Base-by-base conservation (phyloP, 202 grass and related monocot species). In the Cymbopogon flexuosus region DNA sequence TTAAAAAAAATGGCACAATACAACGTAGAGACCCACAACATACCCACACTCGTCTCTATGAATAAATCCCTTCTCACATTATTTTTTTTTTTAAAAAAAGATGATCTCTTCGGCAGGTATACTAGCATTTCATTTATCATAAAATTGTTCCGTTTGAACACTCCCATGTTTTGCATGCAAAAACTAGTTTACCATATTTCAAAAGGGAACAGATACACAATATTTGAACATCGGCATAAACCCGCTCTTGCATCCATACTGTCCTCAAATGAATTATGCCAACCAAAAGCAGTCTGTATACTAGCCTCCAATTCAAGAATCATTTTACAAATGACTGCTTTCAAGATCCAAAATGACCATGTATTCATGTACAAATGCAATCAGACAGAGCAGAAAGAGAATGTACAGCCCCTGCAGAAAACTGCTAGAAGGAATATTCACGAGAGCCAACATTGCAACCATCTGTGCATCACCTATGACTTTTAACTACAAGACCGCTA, bases 341-440 rank as follows among this genome's bases (percentile, higher is more conserved):
- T 59, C 18, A 11, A 15, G 18, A 22, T 82, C 15, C 54, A 63
- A 57, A 63, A 54, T 31, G 5, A 43, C 12, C 10, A 35, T 5
- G 7, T 23, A 2, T 18, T 19, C 16, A n/a, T 19, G 2, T 57
- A 64, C 63, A 82, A 10, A 47, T 13, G 43, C 35, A 57, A 76
- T 71, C 7, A 1, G 68, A 37, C 3, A 0, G 2, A 30, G 45
- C 11, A 45, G 63, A 33, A 59, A 19, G 18, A 65, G 72, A 80
- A 76, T 89, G 65, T 85, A 89, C 82, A 81, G 46, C 54, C 9
- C 5, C 33, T 59, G 12, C 37, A 81, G 8, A 59, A 81, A 84
- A 77, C 33, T 10, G 14, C 70, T 68, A 52, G 0, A 81, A 78
- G 47, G 11, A 71, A 29, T 66, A 36, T 66, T 81, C 57, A 79